These are phyloP conservation scores for Aspergillus panamensis DNA, from an alignment of 495 filamentous ascomycete species.

Conservation along the genomic window DNA sequence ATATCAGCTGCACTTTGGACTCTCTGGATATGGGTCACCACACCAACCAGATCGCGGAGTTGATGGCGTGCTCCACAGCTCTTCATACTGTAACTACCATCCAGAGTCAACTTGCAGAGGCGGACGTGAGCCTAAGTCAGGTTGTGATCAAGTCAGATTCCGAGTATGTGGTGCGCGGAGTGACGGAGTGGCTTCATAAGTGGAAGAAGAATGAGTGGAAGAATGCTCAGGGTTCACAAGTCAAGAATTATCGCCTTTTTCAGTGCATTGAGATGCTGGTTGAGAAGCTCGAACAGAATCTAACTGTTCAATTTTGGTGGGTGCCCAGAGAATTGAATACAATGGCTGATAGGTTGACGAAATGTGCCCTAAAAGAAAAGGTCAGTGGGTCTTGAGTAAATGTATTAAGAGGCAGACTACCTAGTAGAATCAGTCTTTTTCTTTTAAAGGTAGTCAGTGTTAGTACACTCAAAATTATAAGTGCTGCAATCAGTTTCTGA, in stretches of 20 bases:
- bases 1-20: neutral
- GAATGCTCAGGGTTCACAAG: neutral
- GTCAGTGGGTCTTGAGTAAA: no score
- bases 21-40: neutral
- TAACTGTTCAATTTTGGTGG: neutral
- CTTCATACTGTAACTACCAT: neutral
- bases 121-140: neutral
- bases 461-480: neutral
- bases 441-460: neutral
- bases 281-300: neutral
- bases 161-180: neutral
- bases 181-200: conserved; percentile 1
- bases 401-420: no score
- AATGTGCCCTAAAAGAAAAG: neutral
- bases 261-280: neutral
- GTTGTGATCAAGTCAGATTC: neutral
- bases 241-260: neutral
- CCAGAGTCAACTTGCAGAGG: neutral
- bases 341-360: neutral
- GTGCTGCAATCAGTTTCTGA: neutral
- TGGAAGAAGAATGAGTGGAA: conserved; percentile 9
- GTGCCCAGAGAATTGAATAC: neutral
- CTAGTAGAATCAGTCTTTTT: no score
- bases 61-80: neutral
- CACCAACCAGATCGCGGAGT: neutral